These are phyloP conservation scores for Blastocystis sp. DNA, from an alignment of 352 stramenopile species.

Conservation along the genomic window DNA sequence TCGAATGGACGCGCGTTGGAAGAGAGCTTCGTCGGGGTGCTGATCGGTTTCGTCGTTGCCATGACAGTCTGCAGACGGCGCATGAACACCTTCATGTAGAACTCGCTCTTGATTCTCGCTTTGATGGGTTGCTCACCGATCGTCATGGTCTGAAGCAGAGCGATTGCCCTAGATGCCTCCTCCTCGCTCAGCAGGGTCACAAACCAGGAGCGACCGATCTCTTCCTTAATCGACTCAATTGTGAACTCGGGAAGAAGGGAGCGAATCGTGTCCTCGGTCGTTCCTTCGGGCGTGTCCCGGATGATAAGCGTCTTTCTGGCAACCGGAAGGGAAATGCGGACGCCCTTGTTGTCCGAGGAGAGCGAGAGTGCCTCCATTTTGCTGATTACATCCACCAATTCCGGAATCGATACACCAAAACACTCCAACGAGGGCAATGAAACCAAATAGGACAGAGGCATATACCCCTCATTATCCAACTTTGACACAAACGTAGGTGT, in stretches of 20 bases:
- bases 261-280: slow-evolving; percentile 24
- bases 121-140: slow-evolving; percentile 8
- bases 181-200: slow-evolving; percentile 36
- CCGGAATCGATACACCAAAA: not conserved
- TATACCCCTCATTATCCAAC: slow-evolving; percentile 59
- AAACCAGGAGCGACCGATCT: slow-evolving; percentile 64
- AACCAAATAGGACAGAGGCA: slow-evolving; percentile 36
- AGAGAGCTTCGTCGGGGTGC: not conserved
- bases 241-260: slow-evolving; percentile 38
- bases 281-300: slow-evolving; percentile 43
- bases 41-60: not conserved
- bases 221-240: slow-evolving; percentile 61
- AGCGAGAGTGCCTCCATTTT: slow-evolving; percentile 33
- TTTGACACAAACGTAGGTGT: slow-evolving; percentile 43
- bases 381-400: slow-evolving; percentile 33
- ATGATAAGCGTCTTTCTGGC: slow-evolving; percentile 69
- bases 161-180: not conserved
- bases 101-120: slow-evolving; percentile 64
- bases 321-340: slow-evolving; percentile 56
- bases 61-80: slow-evolving; percentile 11
- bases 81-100: slow-evolving; percentile 71
- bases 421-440: slow-evolving; percentile 27
- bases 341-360: slow-evolving; percentile 26
- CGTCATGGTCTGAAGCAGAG: not conserved
- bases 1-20: slow-evolving; percentile 14